phyloP scores from a whole-genome alignment of 2,329 filamentous ascomycete species.

The Colletotrichum orbiculare region DNA sequence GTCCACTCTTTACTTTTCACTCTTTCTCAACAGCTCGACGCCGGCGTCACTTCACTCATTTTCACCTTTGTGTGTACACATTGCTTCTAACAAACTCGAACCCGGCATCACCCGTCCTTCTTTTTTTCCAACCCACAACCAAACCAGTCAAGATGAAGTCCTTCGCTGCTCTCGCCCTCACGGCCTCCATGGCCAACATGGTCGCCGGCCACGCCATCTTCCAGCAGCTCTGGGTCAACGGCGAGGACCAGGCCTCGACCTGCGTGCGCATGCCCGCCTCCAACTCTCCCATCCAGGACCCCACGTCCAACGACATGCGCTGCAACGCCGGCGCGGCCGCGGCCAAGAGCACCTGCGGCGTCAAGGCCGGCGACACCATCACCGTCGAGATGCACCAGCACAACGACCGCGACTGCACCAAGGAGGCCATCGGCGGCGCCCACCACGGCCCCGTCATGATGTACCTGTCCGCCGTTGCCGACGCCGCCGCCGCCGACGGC shows the following conservation, averaged over 20 bases:
- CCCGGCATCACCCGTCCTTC: conserved; percentile 28
- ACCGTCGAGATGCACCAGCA: conserved; percentile 61
- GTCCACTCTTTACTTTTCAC: conserved; percentile 35
- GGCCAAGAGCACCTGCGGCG: conserved; percentile 42
- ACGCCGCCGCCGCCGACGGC: conserved; percentile 56
- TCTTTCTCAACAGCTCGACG: conserved; percentile 35
- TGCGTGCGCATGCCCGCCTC: conserved; percentile 37
- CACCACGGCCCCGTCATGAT: conserved; percentile 63
- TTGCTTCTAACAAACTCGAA: conserved; percentile 16
- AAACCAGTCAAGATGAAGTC: conserved; percentile 34
- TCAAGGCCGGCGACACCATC: conserved; percentile 49
- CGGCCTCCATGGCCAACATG: conserved; percentile 36
- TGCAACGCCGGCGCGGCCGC: conserved; percentile 54
- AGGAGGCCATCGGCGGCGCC: conserved; percentile 62
- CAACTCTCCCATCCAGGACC: conserved; percentile 56
- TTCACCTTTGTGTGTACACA: conserved; percentile 31
- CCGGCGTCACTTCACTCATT: conserved; percentile 35
- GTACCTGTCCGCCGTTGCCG: conserved; percentile 60
- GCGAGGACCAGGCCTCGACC: conserved; percentile 38
- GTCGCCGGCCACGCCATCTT: conserved; percentile 59
- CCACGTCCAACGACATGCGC: conserved; percentile 52
- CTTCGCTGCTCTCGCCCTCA: conserved; percentile 28
- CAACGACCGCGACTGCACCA: conserved; percentile 54
- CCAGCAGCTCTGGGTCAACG: conserved; percentile 60
- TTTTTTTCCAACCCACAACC: conserved; percentile 5